These are phyloP conservation scores for Arxiozyma bovina DNA, from an alignment of 1,139 yeast species.

Conservation along the genomic window DNA sequence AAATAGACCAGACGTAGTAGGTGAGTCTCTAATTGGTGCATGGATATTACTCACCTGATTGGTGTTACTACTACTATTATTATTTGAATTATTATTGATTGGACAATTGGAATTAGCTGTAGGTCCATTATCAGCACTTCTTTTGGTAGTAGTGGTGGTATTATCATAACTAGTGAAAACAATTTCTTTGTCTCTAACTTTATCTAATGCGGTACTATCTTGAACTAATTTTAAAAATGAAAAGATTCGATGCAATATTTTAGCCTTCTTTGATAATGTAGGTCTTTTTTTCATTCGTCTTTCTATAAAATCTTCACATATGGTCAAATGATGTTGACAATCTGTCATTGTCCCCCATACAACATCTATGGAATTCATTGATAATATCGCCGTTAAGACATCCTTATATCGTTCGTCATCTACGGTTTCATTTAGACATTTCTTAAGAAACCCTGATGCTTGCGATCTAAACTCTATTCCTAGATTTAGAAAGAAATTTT, in stretches of 20 bases:
- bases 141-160: not conserved
- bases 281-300: slow-evolving; percentile 61
- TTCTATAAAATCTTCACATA: slow-evolving; percentile 68
- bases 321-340: slow-evolving; percentile 62
- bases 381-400: slow-evolving; percentile 70
- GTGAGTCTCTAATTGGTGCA: slow-evolving; percentile 2
- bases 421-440: slow-evolving; percentile 41
- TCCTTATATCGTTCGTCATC: slow-evolving; percentile 69
- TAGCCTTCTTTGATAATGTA: slow-evolving; percentile 65
- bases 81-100: not conserved
- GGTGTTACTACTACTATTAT: not conserved
- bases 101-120: not conserved
- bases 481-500: slow-evolving; percentile 60
- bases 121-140: no score
- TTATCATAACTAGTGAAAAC: slow-evolving; percentile 4
- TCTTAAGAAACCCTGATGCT: slow-evolving; percentile 59
- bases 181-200: slow-evolving; percentile 26
- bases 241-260: slow-evolving; percentile 67
- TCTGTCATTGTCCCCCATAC: slow-evolving; percentile 92
- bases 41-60: not conserved
- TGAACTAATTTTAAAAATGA: slow-evolving; percentile 68
- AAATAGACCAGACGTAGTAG: slow-evolving; percentile 10
- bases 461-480: slow-evolving; percentile 70
- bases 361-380: slow-evolving; percentile 82
- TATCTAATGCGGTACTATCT: slow-evolving; percentile 56